phyloP scores from a whole-genome alignment of 164 flowering plant species.

The Aristolochia contorta region DNA sequence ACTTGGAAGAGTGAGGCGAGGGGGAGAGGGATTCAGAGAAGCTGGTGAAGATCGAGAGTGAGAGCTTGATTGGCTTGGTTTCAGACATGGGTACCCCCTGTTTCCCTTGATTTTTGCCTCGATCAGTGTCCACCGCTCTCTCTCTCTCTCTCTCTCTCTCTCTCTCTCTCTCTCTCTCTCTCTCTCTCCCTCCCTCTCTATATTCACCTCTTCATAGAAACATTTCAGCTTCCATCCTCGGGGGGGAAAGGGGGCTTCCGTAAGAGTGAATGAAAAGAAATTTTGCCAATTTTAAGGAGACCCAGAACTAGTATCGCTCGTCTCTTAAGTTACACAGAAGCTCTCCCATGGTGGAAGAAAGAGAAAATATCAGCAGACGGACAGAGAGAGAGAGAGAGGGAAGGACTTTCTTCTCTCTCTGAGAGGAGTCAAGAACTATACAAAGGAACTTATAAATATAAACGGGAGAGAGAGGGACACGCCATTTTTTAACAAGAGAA shows the following conservation, averaged over 20 bases:
- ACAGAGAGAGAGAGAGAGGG: no score
- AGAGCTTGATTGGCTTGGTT: neutral
- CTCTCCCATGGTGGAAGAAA: no score
- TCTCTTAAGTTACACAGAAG: no score
- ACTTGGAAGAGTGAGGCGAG: constrained; percentile 12
- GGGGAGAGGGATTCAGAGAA: constrained; percentile 10
- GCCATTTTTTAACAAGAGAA: no score
- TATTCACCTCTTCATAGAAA: neutral
- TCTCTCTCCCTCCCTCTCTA: neutral
- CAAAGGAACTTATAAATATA: no score
- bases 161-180: neutral
- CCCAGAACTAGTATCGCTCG: no score
- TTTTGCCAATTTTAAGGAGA: neutral
- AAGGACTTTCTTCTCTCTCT: no score
- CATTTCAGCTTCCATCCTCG: neutral
- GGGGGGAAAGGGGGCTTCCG: neutral
- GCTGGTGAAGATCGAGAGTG: constrained; percentile 22
- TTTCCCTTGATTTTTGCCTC: neutral
- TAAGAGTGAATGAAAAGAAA: neutral
- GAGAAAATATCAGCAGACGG: no score
- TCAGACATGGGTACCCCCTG: constrained; percentile 1
- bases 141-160: neutral
- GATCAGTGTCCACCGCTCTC: neutral
- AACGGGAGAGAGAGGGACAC: no score
- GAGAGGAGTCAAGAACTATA: no score